Evolutionary conservation across 352 stramenopile genomes (phyloP), one percentile per base, ranked within the genome.

Genomic region (Globisporangium barbulae): DNA sequence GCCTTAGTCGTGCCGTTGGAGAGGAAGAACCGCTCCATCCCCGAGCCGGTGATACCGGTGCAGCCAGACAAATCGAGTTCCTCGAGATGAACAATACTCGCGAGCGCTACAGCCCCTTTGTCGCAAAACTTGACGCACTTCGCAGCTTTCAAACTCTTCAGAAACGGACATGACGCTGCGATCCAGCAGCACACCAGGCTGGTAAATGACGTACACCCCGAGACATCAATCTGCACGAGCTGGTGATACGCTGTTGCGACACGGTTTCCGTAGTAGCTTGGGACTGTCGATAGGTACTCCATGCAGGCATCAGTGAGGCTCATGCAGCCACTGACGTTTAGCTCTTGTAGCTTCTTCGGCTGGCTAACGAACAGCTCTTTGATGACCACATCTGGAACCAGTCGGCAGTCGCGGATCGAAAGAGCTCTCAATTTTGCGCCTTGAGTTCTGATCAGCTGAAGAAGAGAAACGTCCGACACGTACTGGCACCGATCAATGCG

Each of bases 101-200:
- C 75, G 30, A 94, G 69, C 22, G 73, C 67, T 1, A 72, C 53
- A 2, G 89, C 30, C 4, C 75, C 83, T 68, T 90, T 91, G 52
- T 92, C 85, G 33, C 70, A 80, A 13, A 93, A 65, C 3, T 48
- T n/a, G 10, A 65, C 19, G 54, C 80, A 91, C 3, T 68, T 53
- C 1, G 78, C 72, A 17, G 70, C 69, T 12, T 81, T 78, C 25
- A 94, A 50, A 21, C 58, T 74, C 15, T 68, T 47, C 12, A 94
- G 58, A 41, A 81, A 69, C 41, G 85, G 83, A 72, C 79, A 91
- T 1, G 79, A 75, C 2, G 82, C 73, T n/a, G 79, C 70, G 31
- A 94, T 81, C 69, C 75, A 90, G 15, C 70, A 77, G 48, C 76
- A 89, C 22, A 70, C 74, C 7, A 91, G 70, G 33, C 76, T 79